Conservation (phyloP, 305 asterid species). For the Fraxinus nigra region DNA sequence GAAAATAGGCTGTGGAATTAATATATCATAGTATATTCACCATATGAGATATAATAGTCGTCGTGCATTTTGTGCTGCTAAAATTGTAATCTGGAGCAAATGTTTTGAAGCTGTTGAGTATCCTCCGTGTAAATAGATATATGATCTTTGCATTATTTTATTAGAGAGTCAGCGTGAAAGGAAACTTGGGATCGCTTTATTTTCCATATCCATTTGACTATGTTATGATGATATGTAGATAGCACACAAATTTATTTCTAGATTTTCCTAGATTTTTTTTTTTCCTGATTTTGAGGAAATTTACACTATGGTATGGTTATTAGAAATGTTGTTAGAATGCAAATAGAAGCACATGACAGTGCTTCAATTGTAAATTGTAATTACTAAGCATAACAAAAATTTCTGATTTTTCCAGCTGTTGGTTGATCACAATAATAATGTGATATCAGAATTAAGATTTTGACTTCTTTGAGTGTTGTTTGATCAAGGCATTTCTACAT, state of each 20-base stretch:
- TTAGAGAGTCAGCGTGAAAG: neutral
- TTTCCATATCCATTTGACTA: neutral
- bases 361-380: neutral
- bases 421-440: neutral
- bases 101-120: neutral
- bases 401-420: neutral
- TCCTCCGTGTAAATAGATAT: neutral
- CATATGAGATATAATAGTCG: neutral
- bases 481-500: neutral
- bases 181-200: neutral
- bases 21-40: no score
- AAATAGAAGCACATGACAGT: neutral
- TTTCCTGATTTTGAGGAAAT: neutral
- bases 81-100: neutral
- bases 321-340: neutral
- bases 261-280: neutral
- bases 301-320: neutral
- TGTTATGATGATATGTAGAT: neutral
- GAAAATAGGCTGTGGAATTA: neutral
- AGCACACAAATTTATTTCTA: neutral
- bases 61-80: neutral
- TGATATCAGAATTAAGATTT: neutral
- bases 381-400: neutral
- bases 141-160: neutral
- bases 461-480: neutral